Evolutionary conservation across 805 yeast species (phyloP), one percentile per base, ranked within the genome.

Genomic region (Metschnikowia aberdeeniae): DNA sequence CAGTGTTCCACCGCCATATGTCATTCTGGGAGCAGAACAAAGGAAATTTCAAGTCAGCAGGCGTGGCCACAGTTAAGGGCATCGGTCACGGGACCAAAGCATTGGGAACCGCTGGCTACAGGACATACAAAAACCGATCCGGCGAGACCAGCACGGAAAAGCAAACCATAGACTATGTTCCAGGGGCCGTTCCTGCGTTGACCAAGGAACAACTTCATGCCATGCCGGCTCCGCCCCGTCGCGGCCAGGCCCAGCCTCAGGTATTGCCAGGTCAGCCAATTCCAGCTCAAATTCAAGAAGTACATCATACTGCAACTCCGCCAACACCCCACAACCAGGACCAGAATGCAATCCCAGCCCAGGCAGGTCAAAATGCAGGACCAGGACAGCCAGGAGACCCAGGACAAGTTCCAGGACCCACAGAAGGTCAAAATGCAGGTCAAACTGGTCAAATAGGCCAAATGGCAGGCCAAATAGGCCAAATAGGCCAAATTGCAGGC

Each of bases 21-120:
- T 62, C 73, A 1, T 75, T 73, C 46, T 75, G 79, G 79, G 73
- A 71, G 14, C 70, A 75, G 42, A 76, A 80, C 60, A 79, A 78
- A 52, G 83, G 61, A 45, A 54, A 76, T 0, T 68, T 80, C 54
- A 77, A 76, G 46, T 55, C 72, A 1, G 83, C 74, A 0, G 76
- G 82, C 3, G 52, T 63, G 5, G 71, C 80, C 19, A 72, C 80
- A 0, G 67, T 67, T 40, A 72, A 68, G 46, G 82, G 81, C 5
- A 71, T 77, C 20, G 82, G 80, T 6, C 65, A 57, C 38, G 83
- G 80, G 3, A 66, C 79, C 3, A 73, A 62, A 14, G 72, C 78
- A 0, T 66, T 76, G 1, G 65, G 74, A 3, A 75, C 75, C 49
- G 78, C 78, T n/a, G 81, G 81, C 0, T 66, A 70, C 50, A 61